Evolutionary conservation across 805 yeast genomes (phyloP), one percentile per base, ranked within the genome.

Genomic region (Saccharomycopsis fermentans): DNA sequence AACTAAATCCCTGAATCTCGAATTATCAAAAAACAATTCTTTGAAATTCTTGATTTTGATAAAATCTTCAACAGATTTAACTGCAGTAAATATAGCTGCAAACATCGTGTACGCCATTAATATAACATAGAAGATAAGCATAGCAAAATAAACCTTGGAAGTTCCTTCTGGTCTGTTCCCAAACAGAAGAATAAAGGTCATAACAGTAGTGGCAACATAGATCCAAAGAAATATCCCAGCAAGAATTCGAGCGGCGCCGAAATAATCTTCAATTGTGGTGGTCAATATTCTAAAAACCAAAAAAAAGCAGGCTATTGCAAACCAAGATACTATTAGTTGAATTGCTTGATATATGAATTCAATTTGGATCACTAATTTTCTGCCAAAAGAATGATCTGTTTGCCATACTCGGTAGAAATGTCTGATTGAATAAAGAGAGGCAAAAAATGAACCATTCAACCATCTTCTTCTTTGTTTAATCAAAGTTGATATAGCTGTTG

Each of bases 121-220:
- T 1, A 90, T 75, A 0, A 97, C 96, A 73, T 92, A 92, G 66
- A 91, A 81, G 16, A 80, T 71, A 34, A 88, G 88, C 59, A 91
- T 86, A 9, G 82, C 77, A 55, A 85, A 69, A 69, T 94, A 92
- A 66, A 90, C 86, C 65, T 74, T 78, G 60, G 83, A 82, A 0
- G 98, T 89, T 32, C 98, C 97, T 63, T 86, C 81, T 1, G 99
- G 98, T 37, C 95, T 84, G 70, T 92, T 92, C 67, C 99, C 99
- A 70, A 92, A 86, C 1, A 96, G 86, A 59, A 92, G 73, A 47
- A 92, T 89, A 72, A 92, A 91, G 5, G 96, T 89, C 9, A 92
- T 82, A 27, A 90, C 85, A 1, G 94, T 73, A 16, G 91, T 85
- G 1, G 86, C 85, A 59, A 86, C 81, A 66, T 91, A 92, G 24